Base-by-base conservation (phyloP, 306 rosid genomes). In the Crotalaria pallida region DNA sequence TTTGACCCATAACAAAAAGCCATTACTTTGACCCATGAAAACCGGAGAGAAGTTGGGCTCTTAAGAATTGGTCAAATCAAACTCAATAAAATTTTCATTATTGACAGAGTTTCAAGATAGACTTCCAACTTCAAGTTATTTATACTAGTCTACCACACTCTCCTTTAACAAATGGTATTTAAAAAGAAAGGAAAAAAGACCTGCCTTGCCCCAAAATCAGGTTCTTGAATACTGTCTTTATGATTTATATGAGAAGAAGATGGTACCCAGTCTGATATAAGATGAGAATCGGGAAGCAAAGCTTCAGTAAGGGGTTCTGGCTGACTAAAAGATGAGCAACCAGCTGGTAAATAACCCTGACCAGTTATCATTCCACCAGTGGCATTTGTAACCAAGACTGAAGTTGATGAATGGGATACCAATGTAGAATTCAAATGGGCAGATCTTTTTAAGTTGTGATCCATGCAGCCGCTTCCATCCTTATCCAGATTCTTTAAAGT, bases 141-240 rank as follows among this genome's bases (percentile, higher is more conserved):
- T n/a, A n/a, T n/a, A n/a, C n/a, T n/a, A n/a, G n/a, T 65, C 64
- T 23, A 66, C 12, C 13, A 22, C 29, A 72, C 52, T 50, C 40
- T 53, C 21, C 73, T 38, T 18, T 58, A 76, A 70, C 47, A 74
- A 65, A 74, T 48, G 80, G 49, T 57, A 73, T 43, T 58, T 38
- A 64, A 75, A 65, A 36, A 34, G 27, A 17, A 44, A 5, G 38
- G 60, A 65, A 27, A 27, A 21, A 72, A 62, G 51, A 76, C 98
- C 48, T 72, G 87, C 98, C 98, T 94, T 36, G 89, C 92, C 65
- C 92, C 98, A 83, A 93, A 93, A 80, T 94, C 97, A 85, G 77
- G 80, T 79, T 90, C 98, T 68, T 78, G 88, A 73, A 77, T 23
- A 41, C 80, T 85, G 59, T 82, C 81, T 59, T 44, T 85, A 31